A percentile compares a stretch with the other conserved stretches of the same genome.
These are phyloP conservation scores for Podila epicladia DNA, from an alignment of 192 early-diverging fungal species.

Conservation along the genomic window DNA sequence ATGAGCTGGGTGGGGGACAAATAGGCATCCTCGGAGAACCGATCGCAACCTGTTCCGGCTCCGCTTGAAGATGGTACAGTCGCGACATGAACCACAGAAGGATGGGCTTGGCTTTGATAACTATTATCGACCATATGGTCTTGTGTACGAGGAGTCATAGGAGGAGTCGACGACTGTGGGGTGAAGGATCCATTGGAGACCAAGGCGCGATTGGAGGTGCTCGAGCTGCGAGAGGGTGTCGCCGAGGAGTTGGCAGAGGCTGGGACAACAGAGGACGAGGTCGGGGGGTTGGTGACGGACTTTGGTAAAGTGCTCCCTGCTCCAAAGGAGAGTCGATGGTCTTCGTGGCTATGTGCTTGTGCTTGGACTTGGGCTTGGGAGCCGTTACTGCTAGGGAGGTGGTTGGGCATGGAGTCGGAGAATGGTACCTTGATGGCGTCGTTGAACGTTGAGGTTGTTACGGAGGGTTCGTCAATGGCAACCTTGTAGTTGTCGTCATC, in stretches of 20 bases:
- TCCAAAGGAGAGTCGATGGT: too few species aligned
- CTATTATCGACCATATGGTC: neutral
- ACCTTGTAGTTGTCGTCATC: conserved; percentile 25
- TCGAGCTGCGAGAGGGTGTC: conserved; percentile 47
- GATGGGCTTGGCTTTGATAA: neutral
- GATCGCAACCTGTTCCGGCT: neutral
- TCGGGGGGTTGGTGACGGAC: neutral
- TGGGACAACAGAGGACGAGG: neutral
- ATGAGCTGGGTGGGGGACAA: neutral
- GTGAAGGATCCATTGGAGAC: conserved; percentile 34
- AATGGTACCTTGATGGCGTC: conserved; percentile 30
- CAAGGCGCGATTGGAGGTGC: conserved; percentile 31
- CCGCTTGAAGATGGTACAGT: neutral
- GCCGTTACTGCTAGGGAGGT: neutral
- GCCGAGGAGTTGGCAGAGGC: conserved; percentile 36
- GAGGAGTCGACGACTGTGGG: conserved; percentile 33
- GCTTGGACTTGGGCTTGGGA: too few species aligned
- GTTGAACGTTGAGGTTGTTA: neutral
- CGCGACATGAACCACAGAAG: neutral
- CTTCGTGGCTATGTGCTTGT: too few species aligned
- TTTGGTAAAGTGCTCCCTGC: too few species aligned
- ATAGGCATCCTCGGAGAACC: neutral
- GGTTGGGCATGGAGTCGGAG: neutral
- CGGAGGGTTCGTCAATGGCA: conserved; percentile 7
- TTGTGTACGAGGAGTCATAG: conserved; percentile 24